Evolutionary conservation across 345 rosid genomes (phyloP).

Genomic region (Tarenaya hassleriana): DNA sequence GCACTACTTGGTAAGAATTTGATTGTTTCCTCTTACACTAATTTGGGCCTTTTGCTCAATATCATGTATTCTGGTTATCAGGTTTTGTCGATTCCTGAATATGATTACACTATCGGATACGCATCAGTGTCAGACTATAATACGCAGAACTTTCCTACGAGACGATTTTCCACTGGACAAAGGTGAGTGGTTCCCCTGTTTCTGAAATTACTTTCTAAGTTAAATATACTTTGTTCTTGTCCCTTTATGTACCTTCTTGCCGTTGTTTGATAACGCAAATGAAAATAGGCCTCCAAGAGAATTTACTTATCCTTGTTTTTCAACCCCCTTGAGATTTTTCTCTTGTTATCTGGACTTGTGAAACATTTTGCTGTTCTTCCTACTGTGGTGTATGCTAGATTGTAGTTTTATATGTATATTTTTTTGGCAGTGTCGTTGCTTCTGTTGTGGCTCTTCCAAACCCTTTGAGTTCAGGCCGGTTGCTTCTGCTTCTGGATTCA

Average conservation of each 20-base stretch:
- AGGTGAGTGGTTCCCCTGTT: constrained; percentile 38
- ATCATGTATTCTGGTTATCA: constrained; percentile 26
- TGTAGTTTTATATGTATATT: constrained; percentile 5
- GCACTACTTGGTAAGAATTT: constrained; percentile 72
- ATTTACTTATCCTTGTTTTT: background rate
- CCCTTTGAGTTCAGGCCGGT: constrained; percentile 57
- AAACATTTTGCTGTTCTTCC: constrained; percentile 9
- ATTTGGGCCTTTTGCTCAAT: constrained; percentile 6
- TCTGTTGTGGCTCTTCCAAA: constrained; percentile 66
- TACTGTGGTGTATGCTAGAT: constrained; percentile 9
- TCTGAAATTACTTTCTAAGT: constrained; percentile 8
- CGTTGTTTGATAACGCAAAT: background rate
- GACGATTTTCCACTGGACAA: constrained; percentile 65
- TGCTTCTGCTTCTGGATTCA: constrained; percentile 79
- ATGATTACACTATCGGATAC: constrained; percentile 64
- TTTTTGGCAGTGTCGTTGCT: constrained; percentile 56
- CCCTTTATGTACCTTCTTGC: constrained; percentile 6
- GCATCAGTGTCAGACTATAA: constrained; percentile 81
- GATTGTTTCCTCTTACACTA: constrained; percentile 25
- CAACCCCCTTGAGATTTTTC: constrained; percentile 3
- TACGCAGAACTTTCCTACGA: constrained; percentile 62
- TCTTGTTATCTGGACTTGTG: constrained; percentile 7
- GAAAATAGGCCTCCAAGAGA: background rate
- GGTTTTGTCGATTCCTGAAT: constrained; percentile 87
- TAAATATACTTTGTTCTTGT: constrained; percentile 9